phyloP scores from a whole-genome alignment of 352 stramenopile genomes.

The Pythium volutum region DNA sequence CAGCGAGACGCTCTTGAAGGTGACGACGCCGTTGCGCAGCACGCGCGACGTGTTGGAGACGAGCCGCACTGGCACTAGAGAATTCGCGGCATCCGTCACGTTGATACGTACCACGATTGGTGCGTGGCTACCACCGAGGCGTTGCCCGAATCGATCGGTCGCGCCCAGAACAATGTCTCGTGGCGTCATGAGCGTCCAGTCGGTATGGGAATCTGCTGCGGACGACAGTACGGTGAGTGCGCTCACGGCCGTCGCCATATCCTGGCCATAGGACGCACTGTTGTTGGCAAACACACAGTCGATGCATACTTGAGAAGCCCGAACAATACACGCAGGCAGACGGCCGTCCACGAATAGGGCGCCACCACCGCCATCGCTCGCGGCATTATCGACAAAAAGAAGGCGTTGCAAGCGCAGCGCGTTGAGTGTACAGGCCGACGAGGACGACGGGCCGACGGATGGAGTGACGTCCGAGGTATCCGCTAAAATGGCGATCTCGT shows the following conservation, averaged over 20 bases:
- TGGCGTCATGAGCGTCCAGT: neutral
- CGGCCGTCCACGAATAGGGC: conserved; percentile 10
- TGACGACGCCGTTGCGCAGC: neutral
- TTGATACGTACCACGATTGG: neutral
- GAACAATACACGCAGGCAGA: conserved; percentile 6
- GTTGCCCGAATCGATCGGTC: conserved; percentile 10
- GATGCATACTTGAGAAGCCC: neutral
- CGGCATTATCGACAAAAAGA: conserved; percentile 7
- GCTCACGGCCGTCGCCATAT: neutral
- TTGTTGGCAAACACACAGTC: conserved; percentile 6
- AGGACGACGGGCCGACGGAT: neutral
- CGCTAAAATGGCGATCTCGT: too few relatives aligned
- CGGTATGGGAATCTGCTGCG: too few relatives aligned
- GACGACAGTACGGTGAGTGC: neutral
- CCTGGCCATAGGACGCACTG: neutral
- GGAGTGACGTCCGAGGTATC: neutral
- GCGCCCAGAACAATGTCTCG: neutral
- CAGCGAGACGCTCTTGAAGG: conserved; percentile 8
- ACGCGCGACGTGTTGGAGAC: conserved; percentile 3
- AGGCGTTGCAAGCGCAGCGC: neutral
- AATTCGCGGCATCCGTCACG: neutral
- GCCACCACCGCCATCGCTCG: conserved; percentile 10
- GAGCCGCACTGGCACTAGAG: neutral
- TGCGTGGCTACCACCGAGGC: neutral
- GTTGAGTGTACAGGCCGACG: neutral